Conservation (phyloP, 2,329 filamentous ascomycete genomes). For the Westerdykella aurantiaca region DNA sequence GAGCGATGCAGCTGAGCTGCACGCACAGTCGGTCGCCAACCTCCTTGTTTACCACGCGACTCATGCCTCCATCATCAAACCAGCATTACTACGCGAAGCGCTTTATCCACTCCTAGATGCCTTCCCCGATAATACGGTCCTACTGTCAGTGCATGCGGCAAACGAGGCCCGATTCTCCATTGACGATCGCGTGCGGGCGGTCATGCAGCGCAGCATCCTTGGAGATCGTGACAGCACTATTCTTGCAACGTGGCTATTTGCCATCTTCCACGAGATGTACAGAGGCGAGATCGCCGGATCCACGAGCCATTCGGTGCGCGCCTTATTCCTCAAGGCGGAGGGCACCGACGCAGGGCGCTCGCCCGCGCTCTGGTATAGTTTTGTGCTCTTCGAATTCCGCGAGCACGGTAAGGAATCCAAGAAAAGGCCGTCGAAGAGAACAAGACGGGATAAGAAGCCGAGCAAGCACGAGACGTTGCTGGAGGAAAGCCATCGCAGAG, state of each 20-base stretch:
- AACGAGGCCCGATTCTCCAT: conserved; percentile 67
- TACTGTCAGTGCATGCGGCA: conserved; percentile 68
- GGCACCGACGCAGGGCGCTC: conserved; percentile 25
- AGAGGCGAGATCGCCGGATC: conserved; percentile 37
- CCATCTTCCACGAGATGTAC: conserved; percentile 51
- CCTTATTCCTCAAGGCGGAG: conserved; percentile 52
- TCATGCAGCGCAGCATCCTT: conserved; percentile 47
- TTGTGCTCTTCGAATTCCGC: conserved; percentile 29
- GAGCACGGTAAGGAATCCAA: conserved; percentile 10
- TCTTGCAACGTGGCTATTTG: conserved; percentile 50
- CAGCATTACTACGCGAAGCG: conserved; percentile 57
- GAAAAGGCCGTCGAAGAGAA: conserved; percentile 6
- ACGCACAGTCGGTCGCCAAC: conserved; percentile 63
- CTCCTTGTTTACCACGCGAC: conserved; percentile 63
- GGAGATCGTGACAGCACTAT: conserved; percentile 25
- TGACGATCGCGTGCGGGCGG: conserved; percentile 67
- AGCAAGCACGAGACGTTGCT: conserved; percentile 13
- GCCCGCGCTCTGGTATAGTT: conserved; percentile 26
- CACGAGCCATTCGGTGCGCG: conserved; percentile 50
- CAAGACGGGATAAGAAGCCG: conserved; percentile 15
- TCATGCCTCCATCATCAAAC: conserved; percentile 60
- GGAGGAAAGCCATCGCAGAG: conserved; percentile 34
- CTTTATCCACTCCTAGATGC: conserved; percentile 54
- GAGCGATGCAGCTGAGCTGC: conserved; percentile 50
- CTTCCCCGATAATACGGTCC: conserved; percentile 72